Base-by-base conservation (phyloP, 129 eudicot genomes). In the Centrapalus pauciflorus region DNA sequence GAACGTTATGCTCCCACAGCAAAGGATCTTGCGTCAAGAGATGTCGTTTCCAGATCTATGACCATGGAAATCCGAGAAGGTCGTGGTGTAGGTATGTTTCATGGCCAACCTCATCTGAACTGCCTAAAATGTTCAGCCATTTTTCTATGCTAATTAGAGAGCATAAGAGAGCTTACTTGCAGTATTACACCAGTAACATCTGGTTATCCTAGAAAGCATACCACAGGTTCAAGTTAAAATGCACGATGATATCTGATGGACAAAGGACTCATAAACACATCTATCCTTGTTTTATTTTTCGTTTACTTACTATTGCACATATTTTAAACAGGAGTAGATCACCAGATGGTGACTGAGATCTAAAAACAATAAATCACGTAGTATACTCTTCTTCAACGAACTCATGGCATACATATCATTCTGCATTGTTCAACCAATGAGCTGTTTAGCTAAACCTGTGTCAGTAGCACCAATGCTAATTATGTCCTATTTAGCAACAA, bases 31-130 rank as follows among this genome's bases (percentile, higher is more conserved):
- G 99, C 99, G 20, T 94, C 99, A 35, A 86, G 99, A 73, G 99
- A 93, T 74, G 99, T 93, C 23, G 99, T 93, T 62, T 94, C 99
- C 62, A 84, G 99, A 76, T 94, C 99, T 37, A 94, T 94, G 99
- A 94, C 99, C 20, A 94, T 94, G 99, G 99, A 94, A 81, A 94
- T 94, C 59, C 85, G 99, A 8, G 99, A 94, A 86, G 99, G 99
- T 37, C 99, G 99, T 80, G 99, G 99, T 82, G 99, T 94, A 72
- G 99, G 99, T 94, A 89, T 63, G 88, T 64, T 29, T 20, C 14
- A 33, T 66, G 26, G 17, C 45, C 58, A 29, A 55, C 64, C 5
- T 61, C 50, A 55, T 23, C 40, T 66, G 25, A 57, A 56, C 24
- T 67, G 63, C 69, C n/a, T 26, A 12, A 29, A 38, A 6, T 33